A percentile compares a stretch with the other conserved stretches of the same genome.
Conservation (phyloP, 1,284 basidiomycete genomes). For the Peniophora sp. region DNA sequence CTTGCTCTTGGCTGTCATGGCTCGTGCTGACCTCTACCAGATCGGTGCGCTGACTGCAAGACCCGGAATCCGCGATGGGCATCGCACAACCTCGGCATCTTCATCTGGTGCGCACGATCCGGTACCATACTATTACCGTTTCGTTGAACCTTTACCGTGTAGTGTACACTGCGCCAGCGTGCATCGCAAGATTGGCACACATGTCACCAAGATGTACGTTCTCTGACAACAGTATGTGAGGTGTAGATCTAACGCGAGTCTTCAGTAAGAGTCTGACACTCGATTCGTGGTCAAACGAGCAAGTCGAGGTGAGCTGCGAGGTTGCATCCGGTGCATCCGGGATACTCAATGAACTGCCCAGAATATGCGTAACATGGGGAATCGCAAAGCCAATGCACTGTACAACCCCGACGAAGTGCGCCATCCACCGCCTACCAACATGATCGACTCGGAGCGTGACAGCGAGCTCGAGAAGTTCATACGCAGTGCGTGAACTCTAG, state of each 20-base stretch:
- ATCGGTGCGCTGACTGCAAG: conserved; percentile 81
- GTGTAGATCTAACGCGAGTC: conserved; percentile 2
- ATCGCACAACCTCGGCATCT: conserved; percentile 74
- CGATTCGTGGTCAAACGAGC: conserved; percentile 81
- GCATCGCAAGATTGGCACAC: conserved; percentile 84
- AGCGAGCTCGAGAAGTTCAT: conserved; percentile 83
- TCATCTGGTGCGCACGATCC: conserved; percentile 53
- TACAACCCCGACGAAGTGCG: conserved; percentile 73
- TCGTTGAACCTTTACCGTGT: conserved; percentile 3
- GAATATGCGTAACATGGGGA: conserved; percentile 72
- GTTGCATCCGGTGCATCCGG: conserved; percentile 6
- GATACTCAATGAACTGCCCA: conserved; percentile 21
- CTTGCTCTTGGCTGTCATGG: conserved; percentile 9
- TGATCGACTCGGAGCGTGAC: conserved; percentile 72
- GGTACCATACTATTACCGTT: background rate
- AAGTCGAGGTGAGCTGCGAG: conserved; percentile 65
- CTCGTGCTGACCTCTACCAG: conserved; percentile 26
- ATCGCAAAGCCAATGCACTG: conserved; percentile 63
- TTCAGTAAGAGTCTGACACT: conserved; percentile 75
- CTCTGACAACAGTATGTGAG: conserved; percentile 8
- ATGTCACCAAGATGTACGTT: conserved; percentile 76
- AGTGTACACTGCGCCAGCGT: conserved; percentile 80
- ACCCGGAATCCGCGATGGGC: conserved; percentile 74
- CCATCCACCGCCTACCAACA: conserved; percentile 72
- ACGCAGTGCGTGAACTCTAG: conserved; percentile 41